Conservation (phyloP, 768 basidiomycete genomes). For the Naematelia aurantialba region DNA sequence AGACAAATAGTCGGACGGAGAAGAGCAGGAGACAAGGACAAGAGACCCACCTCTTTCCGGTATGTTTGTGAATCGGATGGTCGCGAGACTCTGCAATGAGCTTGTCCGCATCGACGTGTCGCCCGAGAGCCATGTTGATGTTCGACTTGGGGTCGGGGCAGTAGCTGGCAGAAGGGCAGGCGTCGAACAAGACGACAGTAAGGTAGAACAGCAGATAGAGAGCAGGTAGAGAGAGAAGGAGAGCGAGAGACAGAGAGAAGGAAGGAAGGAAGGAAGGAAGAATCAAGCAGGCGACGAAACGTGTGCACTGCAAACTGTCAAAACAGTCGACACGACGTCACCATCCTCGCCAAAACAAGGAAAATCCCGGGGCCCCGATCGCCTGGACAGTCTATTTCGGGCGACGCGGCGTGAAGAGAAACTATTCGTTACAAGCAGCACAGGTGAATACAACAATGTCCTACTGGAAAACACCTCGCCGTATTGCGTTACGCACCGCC, state of each 20-base stretch:
- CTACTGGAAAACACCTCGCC: too few species aligned
- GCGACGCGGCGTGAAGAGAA: too few species aligned
- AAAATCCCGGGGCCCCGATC: too few species aligned
- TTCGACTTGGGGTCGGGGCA: too few species aligned
- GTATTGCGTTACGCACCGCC: neutral
- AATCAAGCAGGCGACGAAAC: neutral
- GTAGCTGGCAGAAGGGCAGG: neutral
- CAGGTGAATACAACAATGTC: too few species aligned
- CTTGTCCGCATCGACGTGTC: constrained; percentile 61
- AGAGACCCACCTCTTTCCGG: constrained; percentile 27
- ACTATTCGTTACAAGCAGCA: too few species aligned
- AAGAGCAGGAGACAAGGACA: neutral
- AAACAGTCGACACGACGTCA: neutral
- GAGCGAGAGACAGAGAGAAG: neutral
- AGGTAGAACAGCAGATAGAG: neutral
- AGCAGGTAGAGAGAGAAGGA: neutral
- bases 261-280: neutral
- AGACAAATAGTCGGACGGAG: neutral
- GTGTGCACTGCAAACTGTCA: too few species aligned
- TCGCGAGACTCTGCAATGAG: constrained; percentile 57
- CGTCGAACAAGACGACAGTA: neutral
- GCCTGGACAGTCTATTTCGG: neutral
- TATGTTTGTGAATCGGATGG: constrained; percentile 44
- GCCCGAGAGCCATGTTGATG: constrained; percentile 37
- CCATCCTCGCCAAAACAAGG: neutral